These are phyloP conservation scores for Chamaecyparis obtusa DNA, from an alignment of 75 land plant species.

Conservation along the genomic window DNA sequence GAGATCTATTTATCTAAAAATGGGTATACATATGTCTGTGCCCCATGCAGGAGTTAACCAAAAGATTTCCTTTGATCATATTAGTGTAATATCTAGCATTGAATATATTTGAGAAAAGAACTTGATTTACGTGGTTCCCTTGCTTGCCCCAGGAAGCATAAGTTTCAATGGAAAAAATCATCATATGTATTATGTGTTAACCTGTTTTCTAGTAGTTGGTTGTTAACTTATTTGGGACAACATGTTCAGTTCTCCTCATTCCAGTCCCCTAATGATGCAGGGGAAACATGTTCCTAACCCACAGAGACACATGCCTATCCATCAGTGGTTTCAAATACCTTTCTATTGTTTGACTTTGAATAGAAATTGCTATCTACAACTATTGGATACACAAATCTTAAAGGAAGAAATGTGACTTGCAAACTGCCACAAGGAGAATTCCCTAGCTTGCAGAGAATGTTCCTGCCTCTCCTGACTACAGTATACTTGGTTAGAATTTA, in stretches of 20 bases:
- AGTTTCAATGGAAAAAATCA: neutral
- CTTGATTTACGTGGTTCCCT: neutral
- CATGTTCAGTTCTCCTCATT: neutral
- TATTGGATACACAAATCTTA: neutral
- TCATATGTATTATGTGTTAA: too few relatives aligned
- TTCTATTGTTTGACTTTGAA: neutral
- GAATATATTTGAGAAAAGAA: neutral
- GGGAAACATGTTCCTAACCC: neutral
- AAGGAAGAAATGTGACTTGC: neutral
- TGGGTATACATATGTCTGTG: neutral
- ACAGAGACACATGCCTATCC: neutral
- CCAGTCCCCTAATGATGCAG: neutral
- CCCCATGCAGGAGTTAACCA: neutral
- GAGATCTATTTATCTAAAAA: neutral
- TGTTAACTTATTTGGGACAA: neutral
- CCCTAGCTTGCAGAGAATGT: neutral
- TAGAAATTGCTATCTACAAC: neutral
- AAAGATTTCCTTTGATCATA: neutral
- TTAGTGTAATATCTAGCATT: neutral
- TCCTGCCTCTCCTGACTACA: neutral
- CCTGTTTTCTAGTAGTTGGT: neutral
- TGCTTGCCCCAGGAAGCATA: neutral
- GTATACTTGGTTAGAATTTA: neutral
- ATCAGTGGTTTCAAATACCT: neutral
- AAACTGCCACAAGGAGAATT: neutral